Percentiles rank a stretch among this genome's conserved stretches.
Conservation (phyloP, 768 basidiomycete genomes). For the Podaxis sp. region DNA sequence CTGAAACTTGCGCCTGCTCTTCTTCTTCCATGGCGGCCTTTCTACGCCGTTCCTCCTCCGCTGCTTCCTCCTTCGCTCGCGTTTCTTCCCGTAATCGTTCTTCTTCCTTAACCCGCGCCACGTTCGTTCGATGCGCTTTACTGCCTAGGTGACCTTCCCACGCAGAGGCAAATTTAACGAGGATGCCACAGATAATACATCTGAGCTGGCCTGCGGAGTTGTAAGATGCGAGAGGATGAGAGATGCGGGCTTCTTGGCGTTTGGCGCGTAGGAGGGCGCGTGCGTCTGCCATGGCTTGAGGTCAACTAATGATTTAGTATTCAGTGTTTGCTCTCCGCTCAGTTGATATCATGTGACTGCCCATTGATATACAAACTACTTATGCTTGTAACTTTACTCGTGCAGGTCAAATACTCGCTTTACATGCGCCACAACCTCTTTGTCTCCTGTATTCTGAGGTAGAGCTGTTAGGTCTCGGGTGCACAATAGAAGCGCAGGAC, state of each 20-base stretch:
- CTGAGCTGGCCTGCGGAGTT: constrained; percentile 63
- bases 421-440: constrained; percentile 46
- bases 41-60: constrained; percentile 26
- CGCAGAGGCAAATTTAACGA: constrained; percentile 75
- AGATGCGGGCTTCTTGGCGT: constrained; percentile 69
- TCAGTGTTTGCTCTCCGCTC: neutral
- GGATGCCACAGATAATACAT: constrained; percentile 61
- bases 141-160: constrained; percentile 88
- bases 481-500: constrained; percentile 6
- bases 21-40: constrained; percentile 23
- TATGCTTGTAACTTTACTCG: neutral
- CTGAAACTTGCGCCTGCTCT: constrained; percentile 25
- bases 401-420: neutral
- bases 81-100: constrained; percentile 42
- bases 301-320: neutral
- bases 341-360: constrained; percentile 7
- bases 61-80: constrained; percentile 33
- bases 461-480: neutral
- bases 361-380: neutral
- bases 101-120: constrained; percentile 57
- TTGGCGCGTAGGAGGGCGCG: constrained; percentile 84
- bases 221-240: constrained; percentile 75
- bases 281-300: constrained; percentile 64
- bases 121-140: constrained; percentile 73
- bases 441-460: constrained; percentile 67